Base-by-base conservation (phyloP, 2,329 filamentous ascomycete genomes). In the Alternaria arbusti region DNA sequence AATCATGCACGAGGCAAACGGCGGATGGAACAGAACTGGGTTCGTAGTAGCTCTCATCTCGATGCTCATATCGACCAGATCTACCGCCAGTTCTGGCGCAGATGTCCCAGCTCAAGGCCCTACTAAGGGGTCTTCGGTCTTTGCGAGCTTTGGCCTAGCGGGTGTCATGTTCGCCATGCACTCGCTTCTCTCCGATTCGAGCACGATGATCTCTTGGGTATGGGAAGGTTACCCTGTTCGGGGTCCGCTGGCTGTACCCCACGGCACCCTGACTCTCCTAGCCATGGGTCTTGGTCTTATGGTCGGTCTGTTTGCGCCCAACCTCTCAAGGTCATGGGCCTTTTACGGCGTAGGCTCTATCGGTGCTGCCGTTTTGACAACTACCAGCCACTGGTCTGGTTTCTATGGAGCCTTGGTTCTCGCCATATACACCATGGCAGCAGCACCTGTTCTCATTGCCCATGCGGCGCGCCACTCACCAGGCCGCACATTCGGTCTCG, bases 141-240 rank as follows among this genome's bases (percentile, higher is more conserved):
- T 97, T 46, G 89, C 93, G 28, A 91, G 90, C 10, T 81, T 96
- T 52, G 93, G 96, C 63, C 81, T 98, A 59, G 94, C 88, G 23
- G 95, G 94, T 28, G 81, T 97, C 8, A 86, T 97, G 75, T 99
- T 99, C 74, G 92, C 88, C 6, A 86, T 98, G 75, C 96, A 98
- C 78, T 97, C 94, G 1, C 85, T 99, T 10, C 86, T 99, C 11
- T 97, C 96, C 0, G 96, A 99, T 78, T 97, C 94, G 0, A 98
- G 96, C 83, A 99, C 96, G 57, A 98, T 99, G 94, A 97, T 98
- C 61, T 86, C 94, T 15, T 99, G 96, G 96, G 93, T 93, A 3
- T 99, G 96, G 96, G 94, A 97, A 72, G 96, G 96, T 7, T 99
- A 92, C 74, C 96, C 96, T 13, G 88, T 98, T 44, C 89, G 91